Evolutionary conservation across 2,329 filamentous ascomycete species (phyloP), one percentile per base, ranked within the genome.

Genomic region (Trichothecium roseum): DNA sequence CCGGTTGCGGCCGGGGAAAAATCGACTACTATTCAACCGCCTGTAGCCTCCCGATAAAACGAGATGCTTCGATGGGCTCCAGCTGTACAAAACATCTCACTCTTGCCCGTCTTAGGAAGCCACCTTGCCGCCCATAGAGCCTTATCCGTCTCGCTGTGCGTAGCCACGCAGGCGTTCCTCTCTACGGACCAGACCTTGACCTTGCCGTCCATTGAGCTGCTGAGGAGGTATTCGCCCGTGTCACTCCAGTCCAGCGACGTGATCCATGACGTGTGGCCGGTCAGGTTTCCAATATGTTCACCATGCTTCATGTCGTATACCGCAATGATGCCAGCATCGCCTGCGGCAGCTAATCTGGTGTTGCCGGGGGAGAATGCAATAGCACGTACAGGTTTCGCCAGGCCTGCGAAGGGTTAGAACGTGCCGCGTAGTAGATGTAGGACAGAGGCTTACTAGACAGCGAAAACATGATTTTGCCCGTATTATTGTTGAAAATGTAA

Each of bases 181-280:
- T 94, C 87, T 40, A 95, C 74, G 20, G 85, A 89, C 91, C 91
- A 98, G 20, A 96, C 84, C 60, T 94, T 95, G 41, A 84, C 85
- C 58, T 94, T 95, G 27, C 91, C 89, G 52, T 96, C 88, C 56
- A 93, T 86, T 2, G 83, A 78, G 32, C 86, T 85, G 51, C 83
- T 93, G 3, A 96, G 68, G 10, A 98, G 65, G 56, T 84, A 94
- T 60, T 96, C 89, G 32, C 91, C 91, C 4, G 84, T 93, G 51
- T 84, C 76, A 55, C 81, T 96, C 86, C 89, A 98, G 55, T 94
- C 86, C 30, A 96, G 66, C 22, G 82, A 82, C 41, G 89, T 83
- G 45, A 98, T 79, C 91, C 89, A 98, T 5, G 84, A 81, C 1
- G 75, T 72, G 54, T 89, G 84, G 1, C 82, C 85, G 0, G 72